phyloP scores from a whole-genome alignment of 1,284 basidiomycete species.

The Omphalotus olearius region DNA sequence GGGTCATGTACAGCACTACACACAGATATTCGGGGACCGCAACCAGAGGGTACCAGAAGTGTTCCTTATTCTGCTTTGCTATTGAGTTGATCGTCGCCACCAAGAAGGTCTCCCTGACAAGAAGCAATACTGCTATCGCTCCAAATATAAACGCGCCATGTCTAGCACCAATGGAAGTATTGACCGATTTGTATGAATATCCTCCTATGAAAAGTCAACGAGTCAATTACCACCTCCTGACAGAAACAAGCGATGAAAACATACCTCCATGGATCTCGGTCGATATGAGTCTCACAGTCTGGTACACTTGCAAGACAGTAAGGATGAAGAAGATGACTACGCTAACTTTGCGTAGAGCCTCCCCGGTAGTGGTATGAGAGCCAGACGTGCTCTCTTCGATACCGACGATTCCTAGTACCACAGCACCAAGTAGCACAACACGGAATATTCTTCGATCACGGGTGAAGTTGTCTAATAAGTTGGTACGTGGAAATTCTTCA shows the following conservation, averaged over 20 bases:
- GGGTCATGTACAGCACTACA: constrained; percentile 33
- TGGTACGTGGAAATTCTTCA: background rate
- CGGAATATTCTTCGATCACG: constrained; percentile 26
- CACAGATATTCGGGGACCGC: constrained; percentile 40
- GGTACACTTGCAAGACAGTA: constrained; percentile 33
- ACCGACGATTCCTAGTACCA: constrained; percentile 29
- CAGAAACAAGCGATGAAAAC: background rate
- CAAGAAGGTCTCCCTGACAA: constrained; percentile 38
- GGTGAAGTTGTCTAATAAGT: constrained; percentile 23
- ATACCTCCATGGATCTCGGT: constrained; percentile 18
- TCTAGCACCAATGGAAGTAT: constrained; percentile 23
- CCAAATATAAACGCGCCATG: constrained; percentile 33
- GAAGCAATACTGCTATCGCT: constrained; percentile 33
- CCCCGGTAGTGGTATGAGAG: constrained; percentile 13
- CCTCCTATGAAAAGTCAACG: background rate
- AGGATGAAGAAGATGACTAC: constrained; percentile 43
- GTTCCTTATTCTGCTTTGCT: constrained; percentile 32
- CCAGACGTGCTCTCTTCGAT: constrained; percentile 19
- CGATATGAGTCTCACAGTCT: constrained; percentile 30
- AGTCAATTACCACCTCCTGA: background rate
- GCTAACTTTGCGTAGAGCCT: constrained; percentile 30
- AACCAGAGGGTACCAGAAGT: constrained; percentile 42
- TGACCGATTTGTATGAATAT: constrained; percentile 4
- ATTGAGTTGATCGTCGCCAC: constrained; percentile 28
- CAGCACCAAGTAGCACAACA: constrained; percentile 15